Conservation (phyloP, 192 early-diverging fungal genomes). For the Umbelopsis sp. region DNA sequence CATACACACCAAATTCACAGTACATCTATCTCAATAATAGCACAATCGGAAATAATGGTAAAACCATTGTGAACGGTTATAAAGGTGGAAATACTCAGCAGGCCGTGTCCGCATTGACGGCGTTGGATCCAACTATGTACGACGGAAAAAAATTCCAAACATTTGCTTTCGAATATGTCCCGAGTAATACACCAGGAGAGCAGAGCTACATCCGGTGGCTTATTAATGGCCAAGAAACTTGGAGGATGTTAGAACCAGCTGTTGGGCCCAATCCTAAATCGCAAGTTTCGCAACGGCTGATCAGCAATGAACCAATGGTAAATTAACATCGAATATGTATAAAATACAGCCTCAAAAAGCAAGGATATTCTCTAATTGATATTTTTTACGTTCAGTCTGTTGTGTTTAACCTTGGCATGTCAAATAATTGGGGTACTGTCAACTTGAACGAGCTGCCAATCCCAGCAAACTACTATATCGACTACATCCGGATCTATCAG, state of each 20-base stretch:
- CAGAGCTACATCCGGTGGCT: slow-evolving; percentile 5
- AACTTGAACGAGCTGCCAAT: background rate
- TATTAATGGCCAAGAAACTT: background rate
- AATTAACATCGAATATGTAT: background rate
- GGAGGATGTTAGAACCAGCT: background rate
- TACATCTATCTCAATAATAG: background rate
- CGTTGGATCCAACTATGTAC: background rate
- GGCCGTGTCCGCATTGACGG: slow-evolving; percentile 8
- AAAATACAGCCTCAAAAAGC: no score
- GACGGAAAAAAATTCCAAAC: background rate
- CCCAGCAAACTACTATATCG: background rate
- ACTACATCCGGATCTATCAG: slow-evolving; percentile 12
- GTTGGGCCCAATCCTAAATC: slow-evolving; percentile 5
- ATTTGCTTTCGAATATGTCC: slow-evolving; percentile 14
- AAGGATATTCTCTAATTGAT: background rate
- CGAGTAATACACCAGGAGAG: background rate
- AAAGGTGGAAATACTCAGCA: background rate
- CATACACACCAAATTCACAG: background rate
- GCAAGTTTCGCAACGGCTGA: background rate
- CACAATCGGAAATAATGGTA: slow-evolving; percentile 2
- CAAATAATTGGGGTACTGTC: background rate
- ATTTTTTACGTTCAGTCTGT: background rate
- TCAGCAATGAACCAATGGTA: slow-evolving; percentile 21
- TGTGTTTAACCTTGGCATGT: slow-evolving; percentile 7
- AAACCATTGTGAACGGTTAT: slow-evolving; percentile 7